Evolutionary conservation across 805 yeast genomes (phyloP).

Genomic region (Tetrapisispora namnaoensis): DNA sequence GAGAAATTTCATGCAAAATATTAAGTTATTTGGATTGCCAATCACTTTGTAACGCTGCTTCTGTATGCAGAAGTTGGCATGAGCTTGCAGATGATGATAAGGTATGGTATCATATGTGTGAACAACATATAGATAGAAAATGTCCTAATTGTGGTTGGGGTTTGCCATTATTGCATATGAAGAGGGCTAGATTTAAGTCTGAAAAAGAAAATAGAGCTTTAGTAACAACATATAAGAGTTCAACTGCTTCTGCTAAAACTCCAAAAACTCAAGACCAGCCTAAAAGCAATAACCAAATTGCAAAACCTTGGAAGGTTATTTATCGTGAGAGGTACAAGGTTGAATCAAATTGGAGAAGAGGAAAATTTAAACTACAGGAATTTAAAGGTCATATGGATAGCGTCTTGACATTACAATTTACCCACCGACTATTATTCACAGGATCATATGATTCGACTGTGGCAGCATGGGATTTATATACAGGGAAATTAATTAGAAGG

Average conservation of each 20-base stretch:
- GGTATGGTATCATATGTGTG: constrained; percentile 98
- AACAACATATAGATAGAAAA: constrained; percentile 93
- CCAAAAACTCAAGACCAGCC: neutral
- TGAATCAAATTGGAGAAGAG: constrained; percentile 92
- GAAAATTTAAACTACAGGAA: constrained; percentile 50
- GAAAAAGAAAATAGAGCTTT: neutral
- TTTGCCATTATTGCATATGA: constrained; percentile 85
- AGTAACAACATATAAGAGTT: neutral
- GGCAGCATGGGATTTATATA: constrained; percentile 84
- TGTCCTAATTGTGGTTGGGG: constrained; percentile 99
- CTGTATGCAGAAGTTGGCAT: constrained; percentile 83
- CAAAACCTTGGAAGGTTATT: constrained; percentile 92
- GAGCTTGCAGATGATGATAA: constrained; percentile 87
- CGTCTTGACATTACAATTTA: constrained; percentile 78
- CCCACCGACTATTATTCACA: constrained; percentile 69
- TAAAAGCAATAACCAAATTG: constrained; percentile 14
- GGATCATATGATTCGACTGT: constrained; percentile 89
- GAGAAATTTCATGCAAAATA: constrained; percentile 75
- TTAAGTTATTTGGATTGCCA: constrained; percentile 85
- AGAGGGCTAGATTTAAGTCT: constrained; percentile 40
- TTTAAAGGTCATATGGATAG: constrained; percentile 83
- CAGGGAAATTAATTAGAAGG: constrained; percentile 69
- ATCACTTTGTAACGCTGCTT: constrained; percentile 89
- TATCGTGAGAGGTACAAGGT: constrained; percentile 84
- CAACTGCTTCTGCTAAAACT: neutral